Base-by-base conservation (phyloP, 108 stramenopile species). In the Heterococcus sp. region DNA sequence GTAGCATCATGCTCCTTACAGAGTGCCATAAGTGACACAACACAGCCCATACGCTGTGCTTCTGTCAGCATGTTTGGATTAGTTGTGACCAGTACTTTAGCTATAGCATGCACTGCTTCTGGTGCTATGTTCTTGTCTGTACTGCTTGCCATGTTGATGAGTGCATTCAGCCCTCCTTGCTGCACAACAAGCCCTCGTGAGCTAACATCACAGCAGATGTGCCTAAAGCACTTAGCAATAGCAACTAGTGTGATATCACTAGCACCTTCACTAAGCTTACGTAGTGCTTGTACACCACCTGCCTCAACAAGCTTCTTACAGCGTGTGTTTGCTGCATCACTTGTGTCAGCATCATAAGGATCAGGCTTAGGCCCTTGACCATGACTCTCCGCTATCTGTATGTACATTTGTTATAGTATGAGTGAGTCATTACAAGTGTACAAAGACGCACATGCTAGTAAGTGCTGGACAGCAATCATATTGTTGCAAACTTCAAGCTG, bases 81-180 rank as follows among this genome's bases (percentile, higher is more conserved):
- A 3, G 92, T 96, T 3, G 96, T 97, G 29, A 97, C 92, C 14
- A 99, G 92, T 63, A 94, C 73, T 83, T 97, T 97, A 30, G 95
- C 95, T 66, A 97, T 85, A 68, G 93, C 93, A 70, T 95, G 94
- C 35, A 91, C 89, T 3, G 96, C 94, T 31, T 80, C 77, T 29
- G 26, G 0, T 1, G 37, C 38, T 58, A 68, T 38, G 0, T 70
- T 70, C 77, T 78, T 78, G 26, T 64, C 46, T 36, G 75, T 32
- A 28, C 27, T 76, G 63, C 34, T 72, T n/a, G 64, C 65, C 78
- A 83, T 83, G 35, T 69, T 83, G 78, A 80, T 78, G 38, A 78
- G 77, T 36, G 69, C 38, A 37, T 35, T 30, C 72, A 97, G 83
- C 2, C 92, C 94, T 2, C 97, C 97, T 78, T 97, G 95, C 85